These are phyloP conservation scores for Erodium maritimum DNA, from an alignment of 345 rosid genomes.

Conservation along the genomic window DNA sequence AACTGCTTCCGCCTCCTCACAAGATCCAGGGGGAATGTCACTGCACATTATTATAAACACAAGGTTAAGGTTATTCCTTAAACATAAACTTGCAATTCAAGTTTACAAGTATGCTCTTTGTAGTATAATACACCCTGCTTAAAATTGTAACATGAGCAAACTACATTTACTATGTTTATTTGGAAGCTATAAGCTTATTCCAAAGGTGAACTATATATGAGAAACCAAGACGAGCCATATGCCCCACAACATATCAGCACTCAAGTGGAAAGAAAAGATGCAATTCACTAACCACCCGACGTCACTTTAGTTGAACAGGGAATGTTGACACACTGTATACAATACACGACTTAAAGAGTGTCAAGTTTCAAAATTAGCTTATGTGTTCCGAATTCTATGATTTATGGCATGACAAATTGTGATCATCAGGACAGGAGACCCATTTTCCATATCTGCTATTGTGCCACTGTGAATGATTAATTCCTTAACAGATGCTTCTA, in stretches of 20 bases:
- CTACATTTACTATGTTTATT: too few relatives aligned
- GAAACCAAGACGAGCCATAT: too few relatives aligned
- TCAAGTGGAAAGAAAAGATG: background rate
- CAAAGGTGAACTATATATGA: too few relatives aligned
- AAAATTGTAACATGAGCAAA: too few relatives aligned
- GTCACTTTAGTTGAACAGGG: too few relatives aligned
- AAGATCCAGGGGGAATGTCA: conserved; percentile 84
- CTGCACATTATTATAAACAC: conserved; percentile 25
- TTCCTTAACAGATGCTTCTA: background rate
- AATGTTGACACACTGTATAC: too few relatives aligned
- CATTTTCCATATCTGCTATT: too few relatives aligned
- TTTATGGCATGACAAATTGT: background rate
- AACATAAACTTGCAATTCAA: background rate
- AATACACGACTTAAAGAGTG: too few relatives aligned
- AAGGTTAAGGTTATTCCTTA: background rate
- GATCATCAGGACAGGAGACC: background rate
- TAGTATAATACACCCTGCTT: background rate
- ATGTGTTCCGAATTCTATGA: background rate
- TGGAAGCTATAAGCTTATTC: too few relatives aligned
- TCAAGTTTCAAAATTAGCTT: too few relatives aligned
- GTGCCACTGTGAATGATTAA: background rate
- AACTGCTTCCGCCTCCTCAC: conserved; percentile 88
- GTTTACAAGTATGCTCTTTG: background rate
- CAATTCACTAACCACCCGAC: background rate
- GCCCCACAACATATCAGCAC: background rate